Base-by-base conservation (phyloP, 179 eudicot species). In the Beta macrorhiza region DNA sequence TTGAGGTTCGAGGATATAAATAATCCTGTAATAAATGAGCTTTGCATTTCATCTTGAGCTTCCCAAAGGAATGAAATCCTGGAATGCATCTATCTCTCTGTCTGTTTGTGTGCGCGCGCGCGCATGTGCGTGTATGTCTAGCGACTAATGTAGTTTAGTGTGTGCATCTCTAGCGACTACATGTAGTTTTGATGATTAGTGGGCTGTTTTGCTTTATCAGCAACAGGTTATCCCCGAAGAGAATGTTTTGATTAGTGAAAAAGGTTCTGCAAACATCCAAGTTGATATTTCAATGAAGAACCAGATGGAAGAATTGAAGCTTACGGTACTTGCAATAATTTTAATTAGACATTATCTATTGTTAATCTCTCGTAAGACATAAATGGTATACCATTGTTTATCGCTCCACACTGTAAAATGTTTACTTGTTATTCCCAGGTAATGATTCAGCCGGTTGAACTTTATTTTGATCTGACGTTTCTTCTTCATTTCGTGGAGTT, bases 371-470 rank as follows among this genome's bases (percentile, higher is more conserved):
- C 6, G 67, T 20, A n/a, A 29, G 67, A 20, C 17, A 19, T 45
- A 65, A n/a, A 22, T 1, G 37, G 22, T 51, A 67, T 61, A 55
- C 62, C 65, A 16, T 4, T 73, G 32, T 67, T 53, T 58, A 64
- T 57, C 29, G 14, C 17, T 67, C 20, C 15, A 78, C 70, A 76
- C 58, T 11, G 55, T 45, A 16, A 72, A 32, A 55, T 79, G 61
- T 82, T 55, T 53, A 37, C 78, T 75, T 81, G 47, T 15, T 80
- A 56, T 68, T 67, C 55, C 77, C 91, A 96, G 99, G 91, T 90
- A 73, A 69, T 86, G 75, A 78, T 91, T 82, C 91, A 91, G 83
- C 92, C 96, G 42, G 62, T 89, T 82, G 92, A 90, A 87, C 76
- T 96, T 72, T 79, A 79, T 70, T 90, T 85, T 75, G 91, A 92